Evolutionary conservation across 208 protist genomes (phyloP).

Genomic region (Endotrypanum monterogeii): DNA sequence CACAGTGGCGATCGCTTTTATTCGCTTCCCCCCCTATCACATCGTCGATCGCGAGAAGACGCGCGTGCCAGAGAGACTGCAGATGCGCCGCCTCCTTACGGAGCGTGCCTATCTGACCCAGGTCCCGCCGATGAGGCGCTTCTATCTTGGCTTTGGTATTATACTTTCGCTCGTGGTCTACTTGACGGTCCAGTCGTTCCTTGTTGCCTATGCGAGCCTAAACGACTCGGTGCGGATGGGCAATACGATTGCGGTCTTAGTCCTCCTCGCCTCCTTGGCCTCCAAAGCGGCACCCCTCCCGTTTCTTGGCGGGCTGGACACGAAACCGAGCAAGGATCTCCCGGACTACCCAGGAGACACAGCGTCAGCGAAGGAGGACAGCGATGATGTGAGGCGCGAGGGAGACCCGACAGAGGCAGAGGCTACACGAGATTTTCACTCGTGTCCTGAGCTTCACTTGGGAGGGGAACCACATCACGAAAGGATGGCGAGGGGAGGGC

Average conservation of each 20-base stretch:
- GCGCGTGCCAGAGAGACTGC: conserved; percentile 25
- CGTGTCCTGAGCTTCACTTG: conserved; percentile 18
- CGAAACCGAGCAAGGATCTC: conserved; percentile 35
- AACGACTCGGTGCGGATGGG: conserved; percentile 29
- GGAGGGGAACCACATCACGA: neutral
- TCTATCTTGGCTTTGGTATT: conserved; percentile 44
- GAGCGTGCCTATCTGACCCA: conserved; percentile 64
- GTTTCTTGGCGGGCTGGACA: conserved; percentile 55
- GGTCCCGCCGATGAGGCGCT: conserved; percentile 43
- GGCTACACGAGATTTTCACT: conserved; percentile 17
- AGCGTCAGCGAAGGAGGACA: neutral
- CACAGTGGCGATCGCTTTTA: conserved; percentile 31
- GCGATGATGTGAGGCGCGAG: conserved; percentile 18
- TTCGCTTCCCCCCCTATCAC: conserved; percentile 56
- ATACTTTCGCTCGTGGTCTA: conserved; percentile 46
- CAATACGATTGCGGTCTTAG: conserved; percentile 42
- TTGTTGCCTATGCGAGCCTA: conserved; percentile 42
- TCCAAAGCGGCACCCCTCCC: conserved; percentile 36
- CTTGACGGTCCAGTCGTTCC: conserved; percentile 53
- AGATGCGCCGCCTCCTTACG: conserved; percentile 51
- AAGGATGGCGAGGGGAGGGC: neutral
- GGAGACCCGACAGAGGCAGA: conserved; percentile 9
- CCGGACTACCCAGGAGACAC: conserved; percentile 11
- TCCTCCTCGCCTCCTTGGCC: conserved; percentile 35
- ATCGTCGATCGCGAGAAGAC: conserved; percentile 37